Conservation (phyloP, 192 early-diverging fungal genomes). For the Coemansia sp. region DNA sequence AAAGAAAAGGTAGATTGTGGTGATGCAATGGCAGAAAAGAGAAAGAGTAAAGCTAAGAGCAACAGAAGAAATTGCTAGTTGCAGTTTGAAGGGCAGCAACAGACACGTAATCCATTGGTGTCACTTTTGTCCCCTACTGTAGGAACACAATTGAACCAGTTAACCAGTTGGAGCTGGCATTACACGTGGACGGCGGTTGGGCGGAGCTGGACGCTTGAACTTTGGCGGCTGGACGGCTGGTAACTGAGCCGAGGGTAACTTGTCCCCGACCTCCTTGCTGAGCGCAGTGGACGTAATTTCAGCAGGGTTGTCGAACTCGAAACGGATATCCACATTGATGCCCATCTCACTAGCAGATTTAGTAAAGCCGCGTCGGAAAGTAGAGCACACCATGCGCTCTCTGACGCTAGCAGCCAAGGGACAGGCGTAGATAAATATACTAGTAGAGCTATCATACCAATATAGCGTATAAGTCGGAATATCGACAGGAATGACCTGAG, state of each 20-base stretch:
- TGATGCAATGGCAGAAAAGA: not conserved
- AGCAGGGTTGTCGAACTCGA: constrained; percentile 63
- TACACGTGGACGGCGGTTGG: constrained; percentile 41
- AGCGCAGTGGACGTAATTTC: constrained; percentile 61
- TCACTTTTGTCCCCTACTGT: not conserved
- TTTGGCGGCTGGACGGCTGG: constrained; percentile 19
- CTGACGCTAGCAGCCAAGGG: constrained; percentile 79
- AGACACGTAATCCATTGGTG: not conserved
- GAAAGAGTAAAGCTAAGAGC: not conserved
- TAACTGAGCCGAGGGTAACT: not conserved
- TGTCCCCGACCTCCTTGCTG: constrained; percentile 52
- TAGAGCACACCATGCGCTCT: constrained; percentile 88
- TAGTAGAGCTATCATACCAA: constrained; percentile 36
- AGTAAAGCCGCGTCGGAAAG: constrained; percentile 65
- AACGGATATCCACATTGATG: constrained; percentile 62
- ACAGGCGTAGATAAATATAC: constrained; percentile 83
- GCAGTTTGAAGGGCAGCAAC: not conserved
- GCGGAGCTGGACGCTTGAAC: constrained; percentile 47
- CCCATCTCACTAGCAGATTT: constrained; percentile 56
- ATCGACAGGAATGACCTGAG: constrained; percentile 54
- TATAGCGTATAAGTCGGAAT: constrained; percentile 65
- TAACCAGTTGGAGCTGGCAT: not conserved
- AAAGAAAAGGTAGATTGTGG: not conserved
- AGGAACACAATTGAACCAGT: not conserved
- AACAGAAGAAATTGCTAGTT: not conserved